Evolutionary conservation across 768 basidiomycete species (phyloP), one percentile per base, ranked within the genome.

Genomic region (Floccularia luteovirens): DNA sequence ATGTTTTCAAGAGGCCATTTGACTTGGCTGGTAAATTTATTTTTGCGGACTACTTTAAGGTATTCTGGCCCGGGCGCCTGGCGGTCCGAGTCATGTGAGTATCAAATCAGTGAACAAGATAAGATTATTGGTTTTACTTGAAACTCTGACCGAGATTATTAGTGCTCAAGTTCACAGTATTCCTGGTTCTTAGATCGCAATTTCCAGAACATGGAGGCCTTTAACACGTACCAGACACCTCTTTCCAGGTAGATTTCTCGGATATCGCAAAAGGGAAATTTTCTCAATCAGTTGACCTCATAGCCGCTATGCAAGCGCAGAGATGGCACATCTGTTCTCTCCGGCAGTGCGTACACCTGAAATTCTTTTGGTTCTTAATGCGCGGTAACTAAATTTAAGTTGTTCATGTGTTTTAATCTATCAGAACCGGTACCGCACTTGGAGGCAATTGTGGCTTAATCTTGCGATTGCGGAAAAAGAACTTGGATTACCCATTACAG

Each of bases 291-390:
- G 36, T 35, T 6, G n/a, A 31, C 11, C 14, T 13, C 25, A 13
- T 52, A 97, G 93, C 56, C 93, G 94, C 36, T 99, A 98, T 87
- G 96, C 96, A 14, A 94, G 90, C 71, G 93, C 92, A 61, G 93
- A 98, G 66, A 98, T 98, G 94, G 82, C 91, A 7, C 74, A 90
- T 60, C 74, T 99, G 32, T 99, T 98, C 69, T 98, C 94, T n/a
- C 77, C 86, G 25, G 80, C 82, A 37, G 94, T 92, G 54, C 44
- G 82, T 68, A 24, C 50, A 11, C n/a, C n/a, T n/a, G 35, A 27
- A 24, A 11, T 33, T 39, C 24, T 39, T 16, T 24, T n/a, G 38
- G 41, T 31, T 41, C 31, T 13, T 24, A 8, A 14, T 38, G 25
- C 24, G 19, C 17, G 12, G 19, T 41, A n/a, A 21, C 13, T 24